Evolutionary conservation across 176 grass and related monocot genomes (phyloP).

Genomic region (Ensete glaucum): DNA sequence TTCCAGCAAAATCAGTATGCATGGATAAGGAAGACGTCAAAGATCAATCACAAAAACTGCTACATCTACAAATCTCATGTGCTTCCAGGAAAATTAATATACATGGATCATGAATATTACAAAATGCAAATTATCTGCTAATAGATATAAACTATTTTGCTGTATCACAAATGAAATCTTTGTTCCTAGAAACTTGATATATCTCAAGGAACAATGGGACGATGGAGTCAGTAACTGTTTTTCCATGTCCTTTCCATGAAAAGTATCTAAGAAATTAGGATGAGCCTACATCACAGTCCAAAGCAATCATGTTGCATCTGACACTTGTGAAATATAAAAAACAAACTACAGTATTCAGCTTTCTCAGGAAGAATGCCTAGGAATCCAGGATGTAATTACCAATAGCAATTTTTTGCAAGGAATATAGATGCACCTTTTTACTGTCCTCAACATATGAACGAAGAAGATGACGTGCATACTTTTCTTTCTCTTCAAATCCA

Average conservation of each 20-base stretch:
- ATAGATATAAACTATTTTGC: not conserved
- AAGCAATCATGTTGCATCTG: not conserved
- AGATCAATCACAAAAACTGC: not conserved
- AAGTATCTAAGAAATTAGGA: not conserved
- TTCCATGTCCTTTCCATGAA: too few species aligned
- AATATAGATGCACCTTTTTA: constrained; percentile 7
- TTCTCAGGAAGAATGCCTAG: not conserved
- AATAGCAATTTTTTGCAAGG: not conserved
- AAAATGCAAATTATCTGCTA: too few species aligned
- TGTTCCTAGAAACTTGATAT: too few species aligned
- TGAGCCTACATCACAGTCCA: not conserved
- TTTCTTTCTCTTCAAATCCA: not conserved
- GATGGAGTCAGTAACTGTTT: too few species aligned
- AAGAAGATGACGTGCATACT: constrained; percentile 24
- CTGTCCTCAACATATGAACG: constrained; percentile 41
- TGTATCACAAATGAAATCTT: not conserved
- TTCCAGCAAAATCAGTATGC: not conserved
- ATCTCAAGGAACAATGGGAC: too few species aligned
- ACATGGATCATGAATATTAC: too few species aligned
- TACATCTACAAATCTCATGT: not conserved
- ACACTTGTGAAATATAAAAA: not conserved
- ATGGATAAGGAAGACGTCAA: not conserved
- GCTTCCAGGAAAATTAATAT: too few species aligned
- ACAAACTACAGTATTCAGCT: not conserved
- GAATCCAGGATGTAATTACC: not conserved